These are phyloP conservation scores for Fusarium kyushuense DNA, from an alignment of 2,329 filamentous ascomycete genomes.

Conservation along the genomic window DNA sequence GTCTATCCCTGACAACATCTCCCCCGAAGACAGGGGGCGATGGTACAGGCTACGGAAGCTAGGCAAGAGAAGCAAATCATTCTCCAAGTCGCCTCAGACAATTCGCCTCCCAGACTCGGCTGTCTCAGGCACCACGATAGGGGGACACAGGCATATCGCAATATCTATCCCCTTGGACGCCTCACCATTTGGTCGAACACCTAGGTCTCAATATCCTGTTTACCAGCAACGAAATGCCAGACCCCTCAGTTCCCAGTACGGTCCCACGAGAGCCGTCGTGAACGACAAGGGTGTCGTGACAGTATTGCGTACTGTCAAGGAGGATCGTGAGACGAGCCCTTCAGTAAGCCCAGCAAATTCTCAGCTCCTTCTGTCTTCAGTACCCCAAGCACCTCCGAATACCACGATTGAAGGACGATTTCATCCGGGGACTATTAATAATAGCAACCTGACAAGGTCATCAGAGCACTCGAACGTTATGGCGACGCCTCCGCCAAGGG, in stretches of 20 bases:
- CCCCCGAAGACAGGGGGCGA: conserved; percentile 52
- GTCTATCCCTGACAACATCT: conserved; percentile 56
- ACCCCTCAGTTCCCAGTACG: conserved; percentile 37
- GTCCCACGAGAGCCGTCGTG: conserved; percentile 48
- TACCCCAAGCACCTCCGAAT: conserved; percentile 13
- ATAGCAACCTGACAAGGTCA: conserved; percentile 27
- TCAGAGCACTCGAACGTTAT: conserved; percentile 43
- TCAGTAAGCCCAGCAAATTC: conserved; percentile 28
- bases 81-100: conserved; percentile 48
- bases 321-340: conserved; percentile 41
- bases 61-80: conserved; percentile 53
- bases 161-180: conserved; percentile 70
- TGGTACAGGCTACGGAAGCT: conserved; percentile 60
- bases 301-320: conserved; percentile 50
- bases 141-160: conserved; percentile 68
- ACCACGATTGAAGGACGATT: conserved; percentile 9
- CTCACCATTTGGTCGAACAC: conserved; percentile 55
- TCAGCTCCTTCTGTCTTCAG: conserved; percentile 21
- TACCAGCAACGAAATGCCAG: conserved; percentile 37
- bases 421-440: conserved; percentile 18
- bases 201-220: conserved; percentile 53
- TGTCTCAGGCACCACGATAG: conserved; percentile 64
- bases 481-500: conserved; percentile 42
- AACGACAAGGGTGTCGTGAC: conserved; percentile 55
- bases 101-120: conserved; percentile 66